Conservation (phyloP, 1,284 basidiomycete genomes). For the Naganishia sp. region DNA sequence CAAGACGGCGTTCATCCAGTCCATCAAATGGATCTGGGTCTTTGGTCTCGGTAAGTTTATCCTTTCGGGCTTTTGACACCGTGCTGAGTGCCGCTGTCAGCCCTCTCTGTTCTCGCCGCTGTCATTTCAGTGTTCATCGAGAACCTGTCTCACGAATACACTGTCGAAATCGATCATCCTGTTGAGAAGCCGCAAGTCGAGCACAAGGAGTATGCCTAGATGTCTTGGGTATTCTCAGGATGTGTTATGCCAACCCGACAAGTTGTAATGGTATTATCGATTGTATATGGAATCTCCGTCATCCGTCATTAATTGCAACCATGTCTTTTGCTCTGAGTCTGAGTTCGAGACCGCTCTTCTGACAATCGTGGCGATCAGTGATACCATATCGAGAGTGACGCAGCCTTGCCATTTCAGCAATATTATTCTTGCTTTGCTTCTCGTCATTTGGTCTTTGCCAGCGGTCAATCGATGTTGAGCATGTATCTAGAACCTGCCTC, state of each 20-base stretch:
- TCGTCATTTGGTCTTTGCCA: too few species aligned
- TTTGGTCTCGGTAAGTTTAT: slow-evolving; percentile 10
- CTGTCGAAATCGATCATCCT: slow-evolving; percentile 19
- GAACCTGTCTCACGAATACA: slow-evolving; percentile 20
- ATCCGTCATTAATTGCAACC: too few species aligned
- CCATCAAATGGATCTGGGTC: slow-evolving; percentile 23
- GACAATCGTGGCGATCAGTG: too few species aligned
- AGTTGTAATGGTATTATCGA: background rate
- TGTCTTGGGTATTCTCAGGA: too few species aligned
- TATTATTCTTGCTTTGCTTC: too few species aligned
- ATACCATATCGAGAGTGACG: too few species aligned
- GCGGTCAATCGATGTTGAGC: too few species aligned
- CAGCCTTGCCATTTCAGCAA: too few species aligned
- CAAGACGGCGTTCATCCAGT: slow-evolving; percentile 7
- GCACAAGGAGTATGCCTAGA: slow-evolving; percentile 23
- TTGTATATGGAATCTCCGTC: too few species aligned
- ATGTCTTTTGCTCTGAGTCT: too few species aligned
- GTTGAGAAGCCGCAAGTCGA: slow-evolving; percentile 16
- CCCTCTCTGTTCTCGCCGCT: slow-evolving; percentile 5
- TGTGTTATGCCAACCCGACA: background rate
- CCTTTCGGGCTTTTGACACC: background rate
- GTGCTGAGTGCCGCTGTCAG: background rate
- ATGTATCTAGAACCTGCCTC: too few species aligned
- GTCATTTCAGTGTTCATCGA: slow-evolving; percentile 20
- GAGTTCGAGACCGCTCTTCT: too few species aligned